Evolutionary conservation across 257 asterid species (phyloP), one percentile per base, ranked within the genome.

Genomic region (Solanum chilense): DNA sequence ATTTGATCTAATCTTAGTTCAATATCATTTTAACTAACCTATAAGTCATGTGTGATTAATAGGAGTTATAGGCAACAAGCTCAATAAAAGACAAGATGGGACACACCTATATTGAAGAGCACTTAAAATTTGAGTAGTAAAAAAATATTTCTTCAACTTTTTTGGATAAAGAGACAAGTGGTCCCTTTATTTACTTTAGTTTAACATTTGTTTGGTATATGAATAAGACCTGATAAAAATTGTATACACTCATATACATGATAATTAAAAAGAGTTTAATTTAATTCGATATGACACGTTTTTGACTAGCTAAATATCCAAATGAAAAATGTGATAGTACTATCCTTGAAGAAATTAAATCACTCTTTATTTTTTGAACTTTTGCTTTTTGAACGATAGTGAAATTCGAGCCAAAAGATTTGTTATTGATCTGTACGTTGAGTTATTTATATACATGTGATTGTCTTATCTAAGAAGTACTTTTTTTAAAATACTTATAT

Each of bases 161-260:
- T 74, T 78, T 78, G 16, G 66, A 78, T 78, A 13, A 81, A 29
- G 45, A 29, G 69, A 81, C 69, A 49, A 31, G 85, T 49, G 84
- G 44, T 29, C 45, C 45, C 85, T 81, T 45, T 81, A 29, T 80
- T 80, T 42, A 47, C 69, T 81, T 81, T 81, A 16, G 3, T 27
- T 47, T 27, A 27, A 29, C 45, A 29, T 29, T 68, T 49, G 9
- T 18, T 47, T 47, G 68, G 60, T 21, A n/a, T 76, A 76, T 23
- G 37, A 42, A 21, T 11, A 5, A 76, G 31, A 41, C 16, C 37
- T 6, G 5, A 13, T 12, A 25, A 78, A 45, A 78, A 25, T 23
- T 15, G 5, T 41, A 4, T 5, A 78, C 84, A 25, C 60, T 27
- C 64, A 45, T 9, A 27, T 7, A 78, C 41, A 27, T 45, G 41